Evolutionary conservation across 305 asterid species (phyloP).

Genomic region (Fraxinus ornus): DNA sequence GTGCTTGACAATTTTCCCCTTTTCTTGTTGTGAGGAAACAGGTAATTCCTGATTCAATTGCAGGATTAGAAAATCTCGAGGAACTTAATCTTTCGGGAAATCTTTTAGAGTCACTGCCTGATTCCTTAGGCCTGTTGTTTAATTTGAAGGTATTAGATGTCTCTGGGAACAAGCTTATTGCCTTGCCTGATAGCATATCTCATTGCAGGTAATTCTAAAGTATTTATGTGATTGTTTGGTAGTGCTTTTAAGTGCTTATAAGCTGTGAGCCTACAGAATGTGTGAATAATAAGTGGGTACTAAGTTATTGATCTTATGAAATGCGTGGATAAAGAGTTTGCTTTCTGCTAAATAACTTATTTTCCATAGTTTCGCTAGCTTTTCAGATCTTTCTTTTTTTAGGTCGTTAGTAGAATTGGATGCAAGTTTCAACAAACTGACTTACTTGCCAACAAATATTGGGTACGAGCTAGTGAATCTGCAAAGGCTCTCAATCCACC

Average conservation of each 20-base stretch:
- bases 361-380: slow-evolving; percentile 5
- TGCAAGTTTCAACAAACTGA: slow-evolving; percentile 77
- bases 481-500: slow-evolving; percentile 52
- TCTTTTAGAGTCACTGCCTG: slow-evolving; percentile 68
- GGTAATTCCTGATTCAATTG: slow-evolving; percentile 82
- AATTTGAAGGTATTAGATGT: slow-evolving; percentile 65
- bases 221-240: background rate
- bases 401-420: slow-evolving; percentile 77
- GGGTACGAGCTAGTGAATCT: slow-evolving; percentile 75
- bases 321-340: background rate
- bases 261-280: background rate
- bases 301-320: background rate
- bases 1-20: slow-evolving; percentile 16
- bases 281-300: background rate
- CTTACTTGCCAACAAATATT: slow-evolving; percentile 86
- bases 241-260: background rate
- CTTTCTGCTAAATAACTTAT: background rate
- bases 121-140: slow-evolving; percentile 72
- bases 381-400: slow-evolving; percentile 26
- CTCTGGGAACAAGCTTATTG: slow-evolving; percentile 70
- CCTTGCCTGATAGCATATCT: slow-evolving; percentile 88
- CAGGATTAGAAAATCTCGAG: slow-evolving; percentile 76
- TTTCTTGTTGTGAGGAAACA: slow-evolving; percentile 31
- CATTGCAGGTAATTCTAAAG: slow-evolving; percentile 70
- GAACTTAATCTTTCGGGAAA: slow-evolving; percentile 81